Evolutionary conservation across 2,329 filamentous ascomycete species (phyloP), one percentile per base, ranked within the genome.

Genomic region (Colletotrichum kahawae): DNA sequence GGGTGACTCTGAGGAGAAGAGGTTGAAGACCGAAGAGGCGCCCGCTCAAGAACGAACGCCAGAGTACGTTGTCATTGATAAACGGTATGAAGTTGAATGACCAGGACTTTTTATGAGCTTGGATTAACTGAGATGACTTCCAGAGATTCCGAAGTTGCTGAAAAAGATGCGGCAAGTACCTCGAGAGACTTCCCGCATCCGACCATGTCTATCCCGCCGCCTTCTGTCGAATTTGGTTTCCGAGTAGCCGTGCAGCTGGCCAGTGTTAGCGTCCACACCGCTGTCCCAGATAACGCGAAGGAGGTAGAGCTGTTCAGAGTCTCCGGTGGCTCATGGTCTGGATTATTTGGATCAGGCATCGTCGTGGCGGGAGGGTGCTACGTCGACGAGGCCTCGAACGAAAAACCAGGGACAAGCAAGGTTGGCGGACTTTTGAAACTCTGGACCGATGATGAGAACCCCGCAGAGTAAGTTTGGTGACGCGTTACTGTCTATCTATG

Each of bases 271-370:
- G 5, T 36, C 8, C 8, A 57, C 18, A 27, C 34, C 7, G 16
- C 24, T 4, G 66, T 31, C 12, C 34, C 18, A 4, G 43, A 21
- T 9, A 33, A 5, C 1, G 51, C 67, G 9, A 54, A 12, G 71
- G 51, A 51, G 0, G 84, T 87, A 70, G 88, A 89, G 77, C 87
- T 88, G 78, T 86, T 87, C n/a, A 86, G 85, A 10, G 85, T 88
- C 56, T 82, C 83, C 5, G 84, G 84, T 8, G 88, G 88, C 1
- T 82, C 81, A 4, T 90, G 87, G 87, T 86, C 85, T 5, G 88
- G 87, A 3, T 85, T 83, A 0, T 89, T 88, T 81, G 88, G 88
- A n/a, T 84, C 85, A 62, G 88, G 87, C 18, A 84, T 82, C 21
- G 84, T 88, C 74, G 80, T 88, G 82, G 79, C 88, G 82, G 77